Evolutionary conservation across 106 monocot species (phyloP).

Genomic region (Dendrobium chrysotoxum): DNA sequence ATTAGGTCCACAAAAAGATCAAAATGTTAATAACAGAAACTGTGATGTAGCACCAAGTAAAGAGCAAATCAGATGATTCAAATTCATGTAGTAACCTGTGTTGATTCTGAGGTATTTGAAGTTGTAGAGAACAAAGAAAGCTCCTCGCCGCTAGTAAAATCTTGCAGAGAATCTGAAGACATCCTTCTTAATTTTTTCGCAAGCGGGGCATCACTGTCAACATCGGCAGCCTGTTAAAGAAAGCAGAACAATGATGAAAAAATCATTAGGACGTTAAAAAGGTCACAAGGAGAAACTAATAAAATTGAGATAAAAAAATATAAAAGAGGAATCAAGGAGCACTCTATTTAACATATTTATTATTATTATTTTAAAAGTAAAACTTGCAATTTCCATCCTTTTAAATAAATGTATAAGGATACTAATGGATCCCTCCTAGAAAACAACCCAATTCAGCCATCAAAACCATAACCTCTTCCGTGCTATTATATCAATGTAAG

Average conservation of each 20-base stretch:
- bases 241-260: background rate
- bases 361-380: background rate
- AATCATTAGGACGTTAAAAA: background rate
- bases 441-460: background rate
- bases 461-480: background rate
- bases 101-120: constrained; percentile 60
- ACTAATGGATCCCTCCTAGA: no score
- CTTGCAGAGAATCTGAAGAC: constrained; percentile 69
- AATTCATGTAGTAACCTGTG: constrained; percentile 40
- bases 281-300: background rate
- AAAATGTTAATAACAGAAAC: background rate
- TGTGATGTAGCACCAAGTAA: background rate
- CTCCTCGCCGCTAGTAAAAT: constrained; percentile 64
- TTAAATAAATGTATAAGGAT: background rate
- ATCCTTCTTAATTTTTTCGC: constrained; percentile 59
- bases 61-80: background rate
- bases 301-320: background rate
- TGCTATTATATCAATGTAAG: background rate
- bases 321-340: background rate
- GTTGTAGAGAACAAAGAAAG: constrained; percentile 67
- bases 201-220: constrained; percentile 62
- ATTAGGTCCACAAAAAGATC: background rate
- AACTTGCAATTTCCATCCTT: background rate
- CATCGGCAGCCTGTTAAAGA: constrained; percentile 44
- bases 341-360: background rate